These are phyloP conservation scores for Curvularia hawaiiensis DNA, from an alignment of 2,329 filamentous ascomycete species.

Conservation along the genomic window DNA sequence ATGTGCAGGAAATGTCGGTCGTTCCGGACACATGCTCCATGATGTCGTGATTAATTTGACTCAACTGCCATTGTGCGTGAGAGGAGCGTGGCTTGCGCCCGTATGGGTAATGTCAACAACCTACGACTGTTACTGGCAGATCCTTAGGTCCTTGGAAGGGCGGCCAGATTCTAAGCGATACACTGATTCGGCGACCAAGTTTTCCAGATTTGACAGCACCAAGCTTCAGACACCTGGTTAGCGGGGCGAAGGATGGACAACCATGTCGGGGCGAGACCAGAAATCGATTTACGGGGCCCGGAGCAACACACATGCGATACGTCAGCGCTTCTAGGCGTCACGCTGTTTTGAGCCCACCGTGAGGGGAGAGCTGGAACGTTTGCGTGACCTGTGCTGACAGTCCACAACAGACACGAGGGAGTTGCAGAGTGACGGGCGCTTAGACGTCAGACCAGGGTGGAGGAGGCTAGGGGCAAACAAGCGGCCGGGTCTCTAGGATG, in stretches of 20 bases:
- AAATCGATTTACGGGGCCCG: background rate
- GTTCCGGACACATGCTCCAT: background rate
- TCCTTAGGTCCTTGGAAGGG: slow-evolving; percentile 16
- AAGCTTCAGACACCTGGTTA: background rate
- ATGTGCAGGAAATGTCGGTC: background rate
- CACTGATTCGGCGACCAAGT: slow-evolving; percentile 9
- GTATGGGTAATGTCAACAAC: slow-evolving; percentile 34
- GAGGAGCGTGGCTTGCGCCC: slow-evolving; percentile 13
- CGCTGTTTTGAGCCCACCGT: background rate
- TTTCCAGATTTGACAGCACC: slow-evolving; percentile 10
- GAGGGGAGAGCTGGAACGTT: background rate
- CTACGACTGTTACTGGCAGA: slow-evolving; percentile 9
- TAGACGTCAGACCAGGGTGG: background rate
- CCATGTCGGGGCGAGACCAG: background rate
- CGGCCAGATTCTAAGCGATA: slow-evolving; percentile 24
- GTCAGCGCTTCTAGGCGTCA: background rate
- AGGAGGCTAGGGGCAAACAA: background rate
- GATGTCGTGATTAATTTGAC: background rate
- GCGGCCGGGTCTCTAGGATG: slow-evolving; percentile 16
- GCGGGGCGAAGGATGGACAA: background rate
- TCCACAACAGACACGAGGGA: background rate
- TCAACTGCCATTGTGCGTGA: background rate
- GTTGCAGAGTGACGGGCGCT: slow-evolving; percentile 7
- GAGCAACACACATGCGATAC: background rate
- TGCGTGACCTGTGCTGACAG: slow-evolving; percentile 9